Evolutionary conservation across 1,139 yeast genomes (phyloP).

Genomic region (Yamadazyma sp.): DNA sequence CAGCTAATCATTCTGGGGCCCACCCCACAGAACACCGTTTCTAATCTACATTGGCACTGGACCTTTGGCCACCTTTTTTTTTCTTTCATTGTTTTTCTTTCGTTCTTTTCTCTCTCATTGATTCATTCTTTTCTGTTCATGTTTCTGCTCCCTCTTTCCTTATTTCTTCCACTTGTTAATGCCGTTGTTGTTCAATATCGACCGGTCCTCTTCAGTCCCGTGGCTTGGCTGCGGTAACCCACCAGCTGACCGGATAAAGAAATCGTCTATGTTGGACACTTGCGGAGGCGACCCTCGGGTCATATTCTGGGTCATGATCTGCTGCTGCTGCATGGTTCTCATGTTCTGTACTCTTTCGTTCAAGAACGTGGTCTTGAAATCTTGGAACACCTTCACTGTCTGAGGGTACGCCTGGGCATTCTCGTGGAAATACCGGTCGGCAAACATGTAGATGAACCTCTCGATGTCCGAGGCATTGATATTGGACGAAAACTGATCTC

Average conservation of each 20-base stretch:
- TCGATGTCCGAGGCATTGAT: slow-evolving; percentile 48
- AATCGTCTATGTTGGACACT: slow-evolving; percentile 35
- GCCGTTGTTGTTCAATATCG: slow-evolving; percentile 5
- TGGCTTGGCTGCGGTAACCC: slow-evolving; percentile 10
- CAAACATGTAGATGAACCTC: slow-evolving; percentile 48
- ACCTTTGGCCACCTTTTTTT: neutral
- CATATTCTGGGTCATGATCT: slow-evolving; percentile 5
- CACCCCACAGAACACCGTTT: no score
- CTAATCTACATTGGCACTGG: neutral
- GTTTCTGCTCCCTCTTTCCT: neutral
- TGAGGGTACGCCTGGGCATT: slow-evolving; percentile 49
- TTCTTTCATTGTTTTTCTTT: no score
- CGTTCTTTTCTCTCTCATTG: no score
- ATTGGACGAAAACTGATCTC: slow-evolving; percentile 10
- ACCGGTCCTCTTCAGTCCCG: slow-evolving; percentile 7
- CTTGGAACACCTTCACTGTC: slow-evolving; percentile 49
- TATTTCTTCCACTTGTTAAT: slow-evolving; percentile 10
- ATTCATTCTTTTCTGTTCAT: no score
- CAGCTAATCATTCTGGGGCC: neutral
- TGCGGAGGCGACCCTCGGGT: slow-evolving; percentile 12
- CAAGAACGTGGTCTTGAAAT: slow-evolving; percentile 50
- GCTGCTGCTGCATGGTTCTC: slow-evolving; percentile 22
- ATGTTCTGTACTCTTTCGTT: slow-evolving; percentile 46
- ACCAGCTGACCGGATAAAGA: slow-evolving; percentile 21
- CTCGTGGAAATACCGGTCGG: slow-evolving; percentile 48